Conservation (phyloP, 2,329 filamentous ascomycete species). For the Mycosphaerella sp. region DNA sequence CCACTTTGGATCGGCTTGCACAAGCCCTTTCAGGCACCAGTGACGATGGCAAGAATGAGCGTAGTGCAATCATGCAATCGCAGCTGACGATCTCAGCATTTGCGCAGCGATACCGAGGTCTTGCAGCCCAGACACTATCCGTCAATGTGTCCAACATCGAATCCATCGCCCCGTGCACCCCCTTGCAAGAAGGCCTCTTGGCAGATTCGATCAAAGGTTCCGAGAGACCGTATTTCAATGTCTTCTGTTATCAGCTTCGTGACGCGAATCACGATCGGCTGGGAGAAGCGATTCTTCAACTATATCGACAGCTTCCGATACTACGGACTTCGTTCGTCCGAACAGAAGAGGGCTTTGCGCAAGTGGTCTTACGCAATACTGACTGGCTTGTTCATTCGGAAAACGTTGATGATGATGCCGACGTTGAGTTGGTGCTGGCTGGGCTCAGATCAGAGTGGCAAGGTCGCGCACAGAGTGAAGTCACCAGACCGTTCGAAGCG, state of each 20-base stretch:
- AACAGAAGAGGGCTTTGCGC: constrained; percentile 69
- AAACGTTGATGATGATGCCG: constrained; percentile 39
- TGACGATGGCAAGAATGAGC: constrained; percentile 17
- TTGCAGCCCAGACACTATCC: constrained; percentile 49
- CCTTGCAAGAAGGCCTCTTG: constrained; percentile 81
- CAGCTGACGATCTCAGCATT: constrained; percentile 52
- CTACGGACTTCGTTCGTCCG: constrained; percentile 66
- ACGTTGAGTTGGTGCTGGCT: constrained; percentile 35
- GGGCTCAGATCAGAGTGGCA: constrained; percentile 49
- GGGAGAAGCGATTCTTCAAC: constrained; percentile 51
- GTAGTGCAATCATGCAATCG: constrained; percentile 46
- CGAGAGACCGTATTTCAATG: constrained; percentile 66
- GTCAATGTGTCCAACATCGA: constrained; percentile 55
- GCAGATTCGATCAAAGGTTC: constrained; percentile 58
- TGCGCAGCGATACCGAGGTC: constrained; percentile 53
- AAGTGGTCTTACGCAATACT: constrained; percentile 54
- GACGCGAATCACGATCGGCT: constrained; percentile 47
- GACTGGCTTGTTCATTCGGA: constrained; percentile 26
- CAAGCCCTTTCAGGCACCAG: constrained; percentile 28
- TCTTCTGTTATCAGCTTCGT: constrained; percentile 57
- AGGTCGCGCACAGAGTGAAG: constrained; percentile 43
- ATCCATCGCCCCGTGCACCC: constrained; percentile 72
- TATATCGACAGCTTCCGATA: constrained; percentile 54
- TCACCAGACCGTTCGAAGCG: constrained; percentile 51
- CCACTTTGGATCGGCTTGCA: constrained; percentile 39